Percentiles rank a stretch among this genome's conserved stretches.
phyloP scores from a whole-genome alignment of 768 basidiomycete genomes.

The Russula brevipes region DNA sequence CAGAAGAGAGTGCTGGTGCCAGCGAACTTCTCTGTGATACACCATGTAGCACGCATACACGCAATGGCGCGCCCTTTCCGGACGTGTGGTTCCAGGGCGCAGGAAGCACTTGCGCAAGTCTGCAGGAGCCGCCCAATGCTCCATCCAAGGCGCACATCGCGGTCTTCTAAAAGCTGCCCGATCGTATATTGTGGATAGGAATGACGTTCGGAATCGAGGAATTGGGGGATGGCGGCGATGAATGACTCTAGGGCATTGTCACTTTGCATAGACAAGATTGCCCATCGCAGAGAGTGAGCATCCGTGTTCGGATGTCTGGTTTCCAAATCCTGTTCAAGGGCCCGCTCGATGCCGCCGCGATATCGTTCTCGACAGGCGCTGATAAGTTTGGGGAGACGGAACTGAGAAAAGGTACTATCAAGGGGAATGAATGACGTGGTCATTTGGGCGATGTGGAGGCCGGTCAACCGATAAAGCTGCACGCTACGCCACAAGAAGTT shows the following conservation, averaged over 20 bases:
- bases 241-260: constrained; percentile 18
- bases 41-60: constrained; percentile 13
- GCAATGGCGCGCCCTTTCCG: constrained; percentile 7
- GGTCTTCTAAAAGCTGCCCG: constrained; percentile 14
- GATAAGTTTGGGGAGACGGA: constrained; percentile 13
- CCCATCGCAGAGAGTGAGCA: constrained; percentile 7
- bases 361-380: constrained; percentile 6
- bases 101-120: constrained; percentile 6
- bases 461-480: background rate
- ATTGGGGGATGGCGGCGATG: constrained; percentile 14
- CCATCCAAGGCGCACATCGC: constrained; percentile 18
- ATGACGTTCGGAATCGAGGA: constrained; percentile 13
- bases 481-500: constrained; percentile 7
- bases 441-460: background rate
- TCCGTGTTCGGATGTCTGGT: constrained; percentile 3
- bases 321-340: constrained; percentile 11
- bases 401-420: background rate
- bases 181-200: constrained; percentile 15
- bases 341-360: constrained; percentile 11
- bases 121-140: constrained; percentile 18
- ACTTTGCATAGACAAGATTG: background rate
- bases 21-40: constrained; percentile 19
- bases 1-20: constrained; percentile 2
- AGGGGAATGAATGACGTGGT: background rate
- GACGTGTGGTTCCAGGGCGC: background rate